Base-by-base conservation (phyloP, 1,284 basidiomycete species). In the Earliella scabrosa region DNA sequence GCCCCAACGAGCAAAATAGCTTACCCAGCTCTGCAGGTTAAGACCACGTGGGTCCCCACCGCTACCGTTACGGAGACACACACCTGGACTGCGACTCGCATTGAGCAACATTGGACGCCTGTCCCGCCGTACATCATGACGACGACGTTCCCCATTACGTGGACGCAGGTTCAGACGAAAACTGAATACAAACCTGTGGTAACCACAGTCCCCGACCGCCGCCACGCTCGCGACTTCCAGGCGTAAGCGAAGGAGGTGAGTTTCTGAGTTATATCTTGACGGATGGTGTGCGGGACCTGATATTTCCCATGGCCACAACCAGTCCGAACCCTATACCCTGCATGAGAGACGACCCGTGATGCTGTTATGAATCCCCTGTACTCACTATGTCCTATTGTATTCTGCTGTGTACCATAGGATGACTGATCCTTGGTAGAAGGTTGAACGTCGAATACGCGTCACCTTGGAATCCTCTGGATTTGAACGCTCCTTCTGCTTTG, bases 181-280 rank as follows among this genome's bases (percentile, higher is more conserved):
- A 60, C 58, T 10, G 29, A 58, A 45, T 63, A 40, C 45, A 41
- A n/a, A 46, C 50, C 61, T 10, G 23, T 60, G 23, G 54, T 63
- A n/a, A 58, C 58, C n/a, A 35, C 21, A n/a, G 55, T 40, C n/a
- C 55, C 52, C 4, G 43, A 46, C 0, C 52, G 61, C 21, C 47
- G 50, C 36, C 61, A 63, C 32, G 52, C 58, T 41, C 61, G 61
- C 58, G 58, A 60, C 53, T 60, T 63, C 34, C 52, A 59, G 51
- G 41, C 53, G 27, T 57, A 35, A 57, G 13, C 20, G n/a, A 35
- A 18, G 6, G 20, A 31, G 46, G 46, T 49, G 18, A 20, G 52
- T 34, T 41, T 24, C 14, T 5, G n/a, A n/a, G n/a, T n/a, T n/a
- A n/a, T n/a, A n/a, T n/a, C n/a, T n/a, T n/a, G n/a, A n/a, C n/a